These are phyloP conservation scores for Auxenochlorella pyrenoidosa DNA, from an alignment of 139 green algal genomes.

Conservation along the genomic window DNA sequence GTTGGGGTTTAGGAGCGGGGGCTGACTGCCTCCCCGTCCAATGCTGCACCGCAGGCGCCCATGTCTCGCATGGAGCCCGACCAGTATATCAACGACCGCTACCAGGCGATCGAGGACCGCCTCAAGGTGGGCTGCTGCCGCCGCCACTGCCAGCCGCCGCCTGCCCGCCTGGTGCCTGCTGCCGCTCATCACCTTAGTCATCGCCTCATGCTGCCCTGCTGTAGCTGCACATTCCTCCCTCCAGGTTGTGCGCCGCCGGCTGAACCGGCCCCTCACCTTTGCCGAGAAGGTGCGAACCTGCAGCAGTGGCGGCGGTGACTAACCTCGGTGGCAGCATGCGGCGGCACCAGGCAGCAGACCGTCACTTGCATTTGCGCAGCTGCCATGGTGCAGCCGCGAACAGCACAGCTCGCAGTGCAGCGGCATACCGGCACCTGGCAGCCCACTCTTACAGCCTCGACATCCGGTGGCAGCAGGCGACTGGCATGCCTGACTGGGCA, in stretches of 20 bases:
- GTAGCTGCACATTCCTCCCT: not conserved
- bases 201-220: not conserved
- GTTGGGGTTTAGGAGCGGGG: not conserved
- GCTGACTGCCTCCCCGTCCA: not conserved
- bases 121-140: conserved; percentile 61
- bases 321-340: no score
- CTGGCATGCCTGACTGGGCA: no score
- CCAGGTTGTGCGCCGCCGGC: conserved; percentile 83
- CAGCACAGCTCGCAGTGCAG: not conserved
- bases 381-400: not conserved
- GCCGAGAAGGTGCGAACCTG: conserved; percentile 87
- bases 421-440: no score
- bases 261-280: conserved; percentile 90
- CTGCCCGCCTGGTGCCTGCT: no score
- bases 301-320: not conserved
- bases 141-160: not conserved
- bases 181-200: not conserved
- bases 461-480: no score
- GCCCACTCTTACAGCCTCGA: no score
- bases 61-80: conserved; percentile 84
- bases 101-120: conserved; percentile 85
- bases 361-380: not conserved
- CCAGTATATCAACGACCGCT: conserved; percentile 89
- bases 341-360: no score
- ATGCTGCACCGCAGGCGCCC: conserved; percentile 67